Conservation (phyloP, 257 asterid genomes). For the Penstemon newberryi region DNA sequence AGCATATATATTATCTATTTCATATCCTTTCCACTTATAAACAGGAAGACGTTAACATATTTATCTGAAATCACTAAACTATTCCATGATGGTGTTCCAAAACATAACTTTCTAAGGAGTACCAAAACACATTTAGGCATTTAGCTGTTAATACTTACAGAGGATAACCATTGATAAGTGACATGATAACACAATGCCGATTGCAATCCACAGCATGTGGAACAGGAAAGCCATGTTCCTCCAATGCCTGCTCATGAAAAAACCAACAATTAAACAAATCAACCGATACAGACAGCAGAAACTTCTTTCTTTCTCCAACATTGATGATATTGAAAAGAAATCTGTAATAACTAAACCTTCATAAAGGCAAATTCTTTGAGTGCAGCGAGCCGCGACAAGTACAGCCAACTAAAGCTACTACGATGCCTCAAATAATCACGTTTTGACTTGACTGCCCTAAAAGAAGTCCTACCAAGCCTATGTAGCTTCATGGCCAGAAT, state of each 20-base stretch:
- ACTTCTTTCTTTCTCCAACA: conserved; percentile 31
- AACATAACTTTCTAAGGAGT: conserved; percentile 7
- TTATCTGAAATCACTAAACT: neutral
- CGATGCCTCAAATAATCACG: conserved; percentile 99
- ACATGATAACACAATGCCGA: conserved; percentile 94
- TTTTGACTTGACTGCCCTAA: conserved; percentile 94
- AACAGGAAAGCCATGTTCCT: conserved; percentile 89
- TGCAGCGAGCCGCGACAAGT: conserved; percentile 96
- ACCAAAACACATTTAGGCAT: neutral
- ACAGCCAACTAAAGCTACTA: conserved; percentile 88
- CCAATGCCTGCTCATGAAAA: conserved; percentile 68
- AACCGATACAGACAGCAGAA: conserved; percentile 38
- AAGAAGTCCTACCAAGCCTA: conserved; percentile 92
- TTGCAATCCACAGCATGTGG: conserved; percentile 98
- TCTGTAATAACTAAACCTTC: conserved; percentile 55
- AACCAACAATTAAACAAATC: conserved; percentile 5
- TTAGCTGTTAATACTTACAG: conserved; percentile 59
- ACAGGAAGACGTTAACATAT: neutral
- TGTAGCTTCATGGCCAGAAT: conserved; percentile 94
- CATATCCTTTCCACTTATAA: neutral
- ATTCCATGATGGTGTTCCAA: conserved; percentile 18
- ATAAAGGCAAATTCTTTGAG: conserved; percentile 95
- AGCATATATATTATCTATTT: neutral
- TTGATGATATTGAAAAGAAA: neutral
- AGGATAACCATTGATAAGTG: conserved; percentile 88